phyloP scores from a whole-genome alignment of 176 grass and related monocot genomes.

The Musa schizocarpa region DNA sequence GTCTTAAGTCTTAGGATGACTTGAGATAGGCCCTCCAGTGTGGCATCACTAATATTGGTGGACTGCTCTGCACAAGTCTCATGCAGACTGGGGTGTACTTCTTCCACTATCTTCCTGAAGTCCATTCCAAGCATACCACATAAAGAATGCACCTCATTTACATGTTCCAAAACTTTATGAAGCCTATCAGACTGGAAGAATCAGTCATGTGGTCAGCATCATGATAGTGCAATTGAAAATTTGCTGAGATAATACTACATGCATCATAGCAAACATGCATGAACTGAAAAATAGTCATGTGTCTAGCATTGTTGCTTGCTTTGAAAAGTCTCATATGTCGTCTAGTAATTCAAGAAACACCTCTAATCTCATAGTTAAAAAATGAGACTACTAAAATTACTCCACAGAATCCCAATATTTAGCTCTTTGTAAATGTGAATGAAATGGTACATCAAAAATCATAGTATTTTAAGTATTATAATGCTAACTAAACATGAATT shows the following conservation, averaged over 20 bases:
- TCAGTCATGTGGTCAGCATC: not conserved
- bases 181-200: conserved; percentile 78
- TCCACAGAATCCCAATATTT: not conserved
- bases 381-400: no score
- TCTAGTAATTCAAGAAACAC: not conserved
- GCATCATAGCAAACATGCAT: not conserved
- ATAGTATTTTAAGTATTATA: no score
- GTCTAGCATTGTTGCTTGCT: not conserved
- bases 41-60: conserved; percentile 77
- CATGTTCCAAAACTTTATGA: conserved; percentile 70
- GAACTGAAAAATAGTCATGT: not conserved
- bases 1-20: conserved; percentile 66
- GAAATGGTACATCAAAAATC: no score
- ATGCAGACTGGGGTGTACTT: conserved; percentile 78
- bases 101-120: conserved; percentile 60
- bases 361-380: not conserved
- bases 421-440: no score
- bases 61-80: conserved; percentile 47
- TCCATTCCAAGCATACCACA: conserved; percentile 77
- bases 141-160: conserved; percentile 84
- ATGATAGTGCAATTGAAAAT: not conserved
- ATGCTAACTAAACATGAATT: no score
- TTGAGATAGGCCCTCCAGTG: conserved; percentile 68
- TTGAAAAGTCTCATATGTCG: not conserved
- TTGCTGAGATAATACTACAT: not conserved